Conservation (phyloP, 164 flowering plant genomes). For the Stephania yunnanensis region DNA sequence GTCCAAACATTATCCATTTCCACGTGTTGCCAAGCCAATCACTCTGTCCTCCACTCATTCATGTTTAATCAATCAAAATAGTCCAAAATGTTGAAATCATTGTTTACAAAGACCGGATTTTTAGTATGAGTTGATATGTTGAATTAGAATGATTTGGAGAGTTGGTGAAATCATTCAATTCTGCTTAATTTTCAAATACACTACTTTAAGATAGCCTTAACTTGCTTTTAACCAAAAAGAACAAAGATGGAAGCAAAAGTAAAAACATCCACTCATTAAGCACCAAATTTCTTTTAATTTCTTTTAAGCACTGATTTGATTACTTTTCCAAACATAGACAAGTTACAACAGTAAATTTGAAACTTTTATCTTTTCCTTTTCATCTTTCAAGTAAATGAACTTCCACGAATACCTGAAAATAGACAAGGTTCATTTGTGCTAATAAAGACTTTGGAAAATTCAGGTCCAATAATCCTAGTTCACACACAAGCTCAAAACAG, state of each 20-base stretch:
- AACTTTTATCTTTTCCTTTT: background rate
- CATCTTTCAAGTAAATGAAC: background rate
- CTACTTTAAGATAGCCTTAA: background rate
- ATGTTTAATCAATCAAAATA: too few species aligned
- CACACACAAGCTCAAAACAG: too few species aligned
- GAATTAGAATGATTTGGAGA: background rate
- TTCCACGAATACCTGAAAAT: background rate
- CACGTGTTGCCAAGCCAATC: background rate
- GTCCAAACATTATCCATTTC: slow-evolving; percentile 1
- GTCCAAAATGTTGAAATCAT: too few species aligned
- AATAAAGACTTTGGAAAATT: background rate
- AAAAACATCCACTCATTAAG: background rate
- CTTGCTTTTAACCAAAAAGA: background rate
- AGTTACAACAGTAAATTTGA: background rate
- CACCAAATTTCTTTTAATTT: background rate
- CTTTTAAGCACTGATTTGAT: background rate
- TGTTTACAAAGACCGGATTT: too few species aligned
- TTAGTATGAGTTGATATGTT: too few species aligned
- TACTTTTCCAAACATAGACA: background rate
- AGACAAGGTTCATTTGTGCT: background rate
- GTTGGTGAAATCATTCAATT: background rate
- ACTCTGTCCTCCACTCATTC: too few species aligned
- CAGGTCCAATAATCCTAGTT: background rate
- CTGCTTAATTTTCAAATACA: background rate
- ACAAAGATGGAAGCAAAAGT: background rate